These are phyloP conservation scores for Henckelia pumila DNA, from an alignment of 257 asterid species.

Conservation along the genomic window DNA sequence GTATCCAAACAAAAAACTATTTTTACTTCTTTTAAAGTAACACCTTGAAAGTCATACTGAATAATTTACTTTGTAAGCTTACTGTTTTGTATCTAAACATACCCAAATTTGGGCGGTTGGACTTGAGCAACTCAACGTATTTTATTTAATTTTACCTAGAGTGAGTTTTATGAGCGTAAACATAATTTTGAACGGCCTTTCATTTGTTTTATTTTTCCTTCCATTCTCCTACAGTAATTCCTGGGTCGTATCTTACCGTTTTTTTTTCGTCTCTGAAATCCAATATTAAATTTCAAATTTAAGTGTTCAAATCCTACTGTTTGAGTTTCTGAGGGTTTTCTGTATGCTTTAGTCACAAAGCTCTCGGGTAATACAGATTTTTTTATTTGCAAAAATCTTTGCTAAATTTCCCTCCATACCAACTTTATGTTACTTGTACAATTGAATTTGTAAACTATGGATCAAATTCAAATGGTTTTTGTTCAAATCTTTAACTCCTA, in stretches of 20 bases:
- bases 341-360: slow-evolving; percentile 4
- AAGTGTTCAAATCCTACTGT: neutral
- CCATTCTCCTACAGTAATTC: neutral
- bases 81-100: neutral
- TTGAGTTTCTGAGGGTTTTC: slow-evolving; percentile 2
- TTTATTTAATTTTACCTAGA: too few species aligned
- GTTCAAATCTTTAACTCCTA: slow-evolving; percentile 8
- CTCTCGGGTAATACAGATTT: slow-evolving; percentile 2
- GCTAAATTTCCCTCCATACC: neutral
- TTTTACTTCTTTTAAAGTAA: neutral
- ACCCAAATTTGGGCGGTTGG: neutral
- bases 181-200: neutral
- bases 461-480: neutral
- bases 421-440: neutral
- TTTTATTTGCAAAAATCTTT: neutral
- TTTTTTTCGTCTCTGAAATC: neutral
- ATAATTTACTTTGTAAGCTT: neutral
- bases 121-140: slow-evolving; percentile 2
- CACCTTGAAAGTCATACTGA: neutral
- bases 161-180: neutral
- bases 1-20: neutral
- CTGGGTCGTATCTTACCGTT: neutral
- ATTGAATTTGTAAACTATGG: slow-evolving; percentile 4
- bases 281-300: too few species aligned
- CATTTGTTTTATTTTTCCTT: neutral